Evolutionary conservation across 768 basidiomycete genomes (phyloP), one percentile per base, ranked within the genome.

Genomic region (Jaapia argillacea): DNA sequence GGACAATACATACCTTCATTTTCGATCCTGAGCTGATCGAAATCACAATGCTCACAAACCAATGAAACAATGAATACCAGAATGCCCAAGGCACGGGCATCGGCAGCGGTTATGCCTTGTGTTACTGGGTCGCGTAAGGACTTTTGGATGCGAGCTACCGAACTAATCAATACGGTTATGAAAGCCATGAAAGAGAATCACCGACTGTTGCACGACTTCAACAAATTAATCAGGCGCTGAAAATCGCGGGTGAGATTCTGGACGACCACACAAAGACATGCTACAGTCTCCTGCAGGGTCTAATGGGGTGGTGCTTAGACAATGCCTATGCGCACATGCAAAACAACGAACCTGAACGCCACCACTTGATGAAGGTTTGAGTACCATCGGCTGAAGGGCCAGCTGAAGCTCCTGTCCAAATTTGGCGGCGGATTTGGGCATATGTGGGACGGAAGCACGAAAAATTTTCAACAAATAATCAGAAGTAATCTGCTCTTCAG

Each of bases 391-490:
- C 50, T 94, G 79, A 7, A 98, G 67, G 5, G 79, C 72, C 4
- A 68, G 58, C 51, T 94, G 91, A 14, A 99, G 69, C 42, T 93
- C 88, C 28, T 80, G 74, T 0, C 86, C 91, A 56, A 98, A 97
- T 51, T 85, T 91, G 10, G 75, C 72, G 1, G 89, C 84, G 0
- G 89, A 90, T 63, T 85, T 87, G 0, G 92, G 90, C 82, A 94
- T 85, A 49, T 81, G 73, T 2, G 89, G 88, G 24, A 97, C 81
- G 2, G 81, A 81, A 14, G 74, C 74, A 24, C 86, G 74, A 66
- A 96, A 97, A 33, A 94, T 87, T 49, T 85, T 85, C 31, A 98
- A 71, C 3, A 99, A 63, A 57, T 87, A 86, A 56, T 97, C 93
- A 1, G 82, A 81, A 4, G 84, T 85, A 0, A 73, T 67, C 49